These are phyloP conservation scores for Amanita inopinata DNA, from an alignment of 768 basidiomycete species.

Conservation along the genomic window DNA sequence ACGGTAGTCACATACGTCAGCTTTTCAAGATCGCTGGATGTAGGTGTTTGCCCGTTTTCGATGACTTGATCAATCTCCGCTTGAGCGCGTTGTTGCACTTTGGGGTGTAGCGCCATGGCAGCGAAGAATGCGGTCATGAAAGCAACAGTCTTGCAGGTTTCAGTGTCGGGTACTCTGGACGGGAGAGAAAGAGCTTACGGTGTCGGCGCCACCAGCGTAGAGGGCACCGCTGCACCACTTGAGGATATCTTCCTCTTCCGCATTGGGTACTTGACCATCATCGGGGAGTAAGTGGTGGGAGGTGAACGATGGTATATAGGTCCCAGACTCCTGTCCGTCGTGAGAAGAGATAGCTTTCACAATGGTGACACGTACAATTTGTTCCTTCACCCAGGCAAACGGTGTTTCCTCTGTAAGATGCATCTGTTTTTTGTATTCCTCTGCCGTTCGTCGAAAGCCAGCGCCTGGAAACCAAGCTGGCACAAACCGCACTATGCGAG, in stretches of 20 bases:
- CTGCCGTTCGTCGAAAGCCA: conserved; percentile 25
- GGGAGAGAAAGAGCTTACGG: no score
- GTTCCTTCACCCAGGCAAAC: no score
- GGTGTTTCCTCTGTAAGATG: no score
- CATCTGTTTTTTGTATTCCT: conserved; percentile 12
- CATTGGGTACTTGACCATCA: conserved; percentile 11
- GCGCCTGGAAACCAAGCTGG: conserved; percentile 36
- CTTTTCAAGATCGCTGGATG: conserved; percentile 19
- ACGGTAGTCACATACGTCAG: conserved; percentile 29
- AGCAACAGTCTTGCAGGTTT: no score
- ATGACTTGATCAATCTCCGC: conserved; percentile 27
- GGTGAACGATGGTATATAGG: conserved; percentile 23
- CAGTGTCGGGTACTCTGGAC: no score
- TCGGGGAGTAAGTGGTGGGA: no score
- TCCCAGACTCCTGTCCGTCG: conserved; percentile 18
- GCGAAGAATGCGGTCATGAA: conserved; percentile 25
- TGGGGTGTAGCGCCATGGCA: conserved; percentile 28
- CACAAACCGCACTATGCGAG: no score
- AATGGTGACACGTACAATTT: no score
- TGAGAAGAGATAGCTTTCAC: no score
- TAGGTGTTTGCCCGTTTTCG: conserved; percentile 23
- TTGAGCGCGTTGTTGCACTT: conserved; percentile 27
- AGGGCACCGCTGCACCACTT: conserved; percentile 20
- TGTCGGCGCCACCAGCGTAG: conserved; percentile 28
- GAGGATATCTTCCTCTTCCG: conserved; percentile 18